Evolutionary conservation across 768 basidiomycete genomes (phyloP).

Genomic region (Russula earlei): DNA sequence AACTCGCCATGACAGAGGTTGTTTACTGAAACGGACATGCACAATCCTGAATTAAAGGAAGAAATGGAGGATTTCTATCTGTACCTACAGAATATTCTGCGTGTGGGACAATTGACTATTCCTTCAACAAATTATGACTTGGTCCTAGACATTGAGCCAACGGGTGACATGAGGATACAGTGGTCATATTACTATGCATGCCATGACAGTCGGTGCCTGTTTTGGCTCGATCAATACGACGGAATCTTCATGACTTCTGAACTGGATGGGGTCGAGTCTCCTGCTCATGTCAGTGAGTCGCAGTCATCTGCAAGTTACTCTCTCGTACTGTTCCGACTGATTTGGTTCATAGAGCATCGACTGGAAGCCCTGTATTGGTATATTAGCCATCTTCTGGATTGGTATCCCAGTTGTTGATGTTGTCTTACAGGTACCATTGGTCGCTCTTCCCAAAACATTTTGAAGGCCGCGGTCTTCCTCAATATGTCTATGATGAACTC

Average conservation of each 20-base stretch:
- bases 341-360: constrained; percentile 13
- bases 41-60: constrained; percentile 25
- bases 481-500: constrained; percentile 23
- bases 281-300: constrained; percentile 13
- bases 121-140: constrained; percentile 19
- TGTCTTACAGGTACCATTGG: constrained; percentile 20
- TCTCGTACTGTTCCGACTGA: neutral
- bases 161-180: constrained; percentile 25
- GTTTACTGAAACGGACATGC: constrained; percentile 46
- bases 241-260: constrained; percentile 27
- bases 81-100: neutral
- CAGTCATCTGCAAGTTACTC: neutral
- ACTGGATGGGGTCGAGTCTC: neutral
- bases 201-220: constrained; percentile 35
- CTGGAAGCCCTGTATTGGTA: constrained; percentile 23
- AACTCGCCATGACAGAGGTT: constrained; percentile 30
- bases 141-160: constrained; percentile 22
- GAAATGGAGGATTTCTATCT: constrained; percentile 29
- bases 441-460: constrained; percentile 23
- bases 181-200: constrained; percentile 44
- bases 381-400: neutral
- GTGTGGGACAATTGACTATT: constrained; percentile 11
- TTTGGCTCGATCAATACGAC: constrained; percentile 42
- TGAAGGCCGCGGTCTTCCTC: constrained; percentile 1
- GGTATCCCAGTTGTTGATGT: neutral